Evolutionary conservation across 2,329 filamentous ascomycete genomes (phyloP), one percentile per base, ranked within the genome.

Genomic region (Neophaeococcomyces mojaviensis): DNA sequence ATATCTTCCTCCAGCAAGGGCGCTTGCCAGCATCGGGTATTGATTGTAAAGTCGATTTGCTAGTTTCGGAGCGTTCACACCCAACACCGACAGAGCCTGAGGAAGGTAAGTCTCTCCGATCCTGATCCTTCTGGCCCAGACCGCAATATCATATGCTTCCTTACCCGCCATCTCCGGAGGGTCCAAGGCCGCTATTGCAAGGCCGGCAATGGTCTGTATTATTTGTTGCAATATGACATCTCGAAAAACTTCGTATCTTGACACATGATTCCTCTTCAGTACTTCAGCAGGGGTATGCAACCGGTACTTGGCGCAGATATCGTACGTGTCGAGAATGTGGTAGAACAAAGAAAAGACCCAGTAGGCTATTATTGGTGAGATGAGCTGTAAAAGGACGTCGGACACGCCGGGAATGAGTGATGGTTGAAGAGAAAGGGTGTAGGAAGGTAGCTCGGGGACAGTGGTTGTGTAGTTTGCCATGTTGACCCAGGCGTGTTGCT

Each of bases 271-370:
- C 58, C 89, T 80, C 65, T 87, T 86, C 30, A 82, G 64, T 52
- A 97, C 84, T 67, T 97, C 90, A 43, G 88, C 88, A 12, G 92
- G 92, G 0, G 92, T 97, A 68, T 98, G 92, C 34, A 98, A 75
- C 52, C 92, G 84, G 68, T 97, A 96, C 59, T 94, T 80, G 15
- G 89, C 83, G 64, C 90, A 94, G 31, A 90, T 70, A 64, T 96
- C 87, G 68, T 82, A 82, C 48, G 81, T 72, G 68, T 98, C 92
- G 60, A 97, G 81, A 56, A 82, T 61, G 71, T 97, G 90, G 71
- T 94, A 98, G 62, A 90, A 69, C 63, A 86, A 68, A 16, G 90
- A 97, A 26, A 94, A 69, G 18, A 71, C 68, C 92, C 92, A 98
- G 75, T 98, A 98, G 48, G 84, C 85, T 58, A 87, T 63, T 50